Evolutionary conservation across 2,329 filamentous ascomycete genomes (phyloP), one percentile per base, ranked within the genome.

Genomic region (Corniculantispora saksenae): DNA sequence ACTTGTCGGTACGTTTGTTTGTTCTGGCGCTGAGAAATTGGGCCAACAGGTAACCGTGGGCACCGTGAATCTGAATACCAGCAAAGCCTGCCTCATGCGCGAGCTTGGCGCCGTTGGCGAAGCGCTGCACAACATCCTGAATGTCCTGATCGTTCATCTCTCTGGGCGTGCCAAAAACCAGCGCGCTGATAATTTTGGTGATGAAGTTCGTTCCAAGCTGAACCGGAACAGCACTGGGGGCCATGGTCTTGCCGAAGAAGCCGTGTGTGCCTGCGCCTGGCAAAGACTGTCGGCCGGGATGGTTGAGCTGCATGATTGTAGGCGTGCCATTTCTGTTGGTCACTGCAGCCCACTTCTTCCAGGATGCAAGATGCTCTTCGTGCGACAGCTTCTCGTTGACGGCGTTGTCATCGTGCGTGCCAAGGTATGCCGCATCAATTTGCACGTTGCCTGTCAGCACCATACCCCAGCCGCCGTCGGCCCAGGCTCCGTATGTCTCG

Each of bases 111-210:
- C 80, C 81, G 32, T 79, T 74, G 1, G 82, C 83, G 66, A 89
- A 90, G 53, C 82, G 79, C 9, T 72, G 69, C 8, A 87, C 78
- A 0, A 86, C 82, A 0, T 78, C 75, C n/a, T 83, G 76, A 51
- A 89, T 87, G 40, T 90, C 87, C 0, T 73, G 71, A 0, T 73
- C 25, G 0, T 78, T 83, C 84, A 90, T 86, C 61, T 82, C 87
- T 54, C 82, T 80, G 0, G 88, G 87, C 1, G 80, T 82, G 2
- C 85, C 83, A 59, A 85, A 84, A 0, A 80, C 47, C 0, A 84
- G 17, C 0, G 61, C 60, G 2, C 71, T 72, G 0, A 76, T 43
- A 1, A 79, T n/a, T 21, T 67, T 69, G 1, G 79, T 72, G 3
- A 83, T 3, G 3, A 79, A 15, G 0, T 78, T 76, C 0, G 72